phyloP scores from a whole-genome alignment of 2,329 filamentous ascomycete genomes.

The Lecanosticta acicola region DNA sequence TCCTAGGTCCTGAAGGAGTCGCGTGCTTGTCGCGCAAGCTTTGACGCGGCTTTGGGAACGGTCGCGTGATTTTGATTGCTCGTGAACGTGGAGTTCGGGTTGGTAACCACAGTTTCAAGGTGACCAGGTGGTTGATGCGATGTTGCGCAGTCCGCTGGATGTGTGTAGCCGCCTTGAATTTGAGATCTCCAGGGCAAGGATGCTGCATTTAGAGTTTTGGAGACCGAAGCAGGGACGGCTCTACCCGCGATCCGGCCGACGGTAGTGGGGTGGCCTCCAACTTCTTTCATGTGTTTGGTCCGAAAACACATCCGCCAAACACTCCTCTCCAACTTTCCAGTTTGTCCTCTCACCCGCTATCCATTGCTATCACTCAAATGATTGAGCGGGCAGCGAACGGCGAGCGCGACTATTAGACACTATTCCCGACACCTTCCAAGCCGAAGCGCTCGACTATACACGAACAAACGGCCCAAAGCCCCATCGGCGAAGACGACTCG shows the following conservation, averaged over 20 bases:
- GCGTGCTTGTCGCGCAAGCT: background rate
- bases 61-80: background rate
- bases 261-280: background rate
- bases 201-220: background rate
- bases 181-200: background rate
- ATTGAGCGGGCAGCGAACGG: background rate
- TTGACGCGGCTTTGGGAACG: background rate
- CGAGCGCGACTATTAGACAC: background rate
- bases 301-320: background rate
- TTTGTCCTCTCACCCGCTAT: background rate
- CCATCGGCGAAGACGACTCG: too few relatives aligned
- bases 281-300: background rate
- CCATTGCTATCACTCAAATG: background rate
- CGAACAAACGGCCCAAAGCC: too few relatives aligned
- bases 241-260: background rate
- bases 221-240: background rate
- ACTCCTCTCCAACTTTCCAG: background rate
- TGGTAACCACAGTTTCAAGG: background rate
- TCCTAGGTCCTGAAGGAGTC: background rate
- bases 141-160: too few relatives aligned
- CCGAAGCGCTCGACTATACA: background rate
- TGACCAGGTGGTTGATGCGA: too few relatives aligned
- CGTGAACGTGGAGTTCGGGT: background rate
- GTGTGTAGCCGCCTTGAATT: too few relatives aligned
- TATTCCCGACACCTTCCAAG: background rate